Conservation (phyloP, 352 stramenopile species). For the Discostella stelligera region DNA sequence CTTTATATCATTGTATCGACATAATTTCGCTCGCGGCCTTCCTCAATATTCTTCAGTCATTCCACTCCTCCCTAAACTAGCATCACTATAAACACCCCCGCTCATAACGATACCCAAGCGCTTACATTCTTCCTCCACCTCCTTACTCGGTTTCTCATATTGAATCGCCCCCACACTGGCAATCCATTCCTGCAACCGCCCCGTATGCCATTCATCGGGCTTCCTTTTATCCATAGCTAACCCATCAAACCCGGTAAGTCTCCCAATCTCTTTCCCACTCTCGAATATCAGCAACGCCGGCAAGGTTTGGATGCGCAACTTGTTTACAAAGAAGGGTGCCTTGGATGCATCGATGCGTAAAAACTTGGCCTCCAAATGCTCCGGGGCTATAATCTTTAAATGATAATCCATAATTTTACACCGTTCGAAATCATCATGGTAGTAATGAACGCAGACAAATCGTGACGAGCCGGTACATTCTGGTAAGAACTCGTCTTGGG, state of each 20-base stretch:
- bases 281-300: conserved; percentile 85
- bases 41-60: conserved; percentile 26
- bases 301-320: conserved; percentile 83
- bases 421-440: conserved; percentile 95
- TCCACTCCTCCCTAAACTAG: conserved; percentile 18
- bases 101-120: conserved; percentile 47
- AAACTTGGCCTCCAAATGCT: conserved; percentile 91
- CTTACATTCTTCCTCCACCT: conserved; percentile 60
- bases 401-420: conserved; percentile 97
- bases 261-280: conserved; percentile 72
- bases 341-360: conserved; percentile 93
- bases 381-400: conserved; percentile 74
- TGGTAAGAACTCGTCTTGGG: conserved; percentile 93
- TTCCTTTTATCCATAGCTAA: conserved; percentile 49
- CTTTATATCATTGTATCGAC: too few species aligned
- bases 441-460: conserved; percentile 91
- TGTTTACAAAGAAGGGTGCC: conserved; percentile 88
- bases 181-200: conserved; percentile 68
- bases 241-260: conserved; percentile 76
- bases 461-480: conserved; percentile 88
- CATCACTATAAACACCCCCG: conserved; percentile 52
- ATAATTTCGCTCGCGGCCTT: neutral
- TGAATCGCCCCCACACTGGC: conserved; percentile 63
- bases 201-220: conserved; percentile 75
- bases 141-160: conserved; percentile 53